Base-by-base conservation (phyloP, 2,329 filamentous ascomycete species). In the Venturia pyrina region DNA sequence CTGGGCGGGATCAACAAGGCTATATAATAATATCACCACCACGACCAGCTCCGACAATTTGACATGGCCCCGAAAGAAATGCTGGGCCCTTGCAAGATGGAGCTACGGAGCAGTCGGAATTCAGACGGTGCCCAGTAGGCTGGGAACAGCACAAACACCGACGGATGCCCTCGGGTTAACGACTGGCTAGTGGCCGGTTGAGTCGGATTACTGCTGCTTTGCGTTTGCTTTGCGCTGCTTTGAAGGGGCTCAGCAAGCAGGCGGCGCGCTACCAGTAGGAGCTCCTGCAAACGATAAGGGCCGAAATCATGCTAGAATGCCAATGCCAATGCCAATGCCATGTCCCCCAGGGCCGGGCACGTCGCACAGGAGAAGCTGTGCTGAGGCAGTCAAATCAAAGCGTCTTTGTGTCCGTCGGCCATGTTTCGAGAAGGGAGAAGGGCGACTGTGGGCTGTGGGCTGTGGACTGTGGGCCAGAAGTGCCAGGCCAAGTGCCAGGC, bases 161-260 rank as follows among this genome's bases (percentile, higher is more conserved):
- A 57, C 32, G 28, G 53, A 57, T 37, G 28, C 53, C 8, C n/a
- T 57, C 53, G 53, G 53, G n/a, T 57, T 57, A 19, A 57, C 7
- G 53, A 28, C 28, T 57, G 53, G 28, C 34, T 56, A 56, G 53
- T 28, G 19, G 46, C 3, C 5, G 48, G 21, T 50, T 28, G 48
- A 50, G 53, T 57, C 53, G 32, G 53, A 57, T 57, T 57, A n/a
- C 53, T 57, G 10, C 28, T 57, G 53, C 24, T 57, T 57, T 17
- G 28, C 24, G 10, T n/a, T n/a, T n/a, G n/a, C n/a, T n/a, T n/a
- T n/a, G n/a, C n/a, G n/a, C 13, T 57, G 53, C 11, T 57, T 37
- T 17, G 28, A 37, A 28, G 28, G 53, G 53, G 53, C 53, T 59
- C 53, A 59, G 32, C 53, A 37, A 59, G 28, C 15, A 34, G 28